Evolutionary conservation across 129 eudicot species (phyloP).

Genomic region (Flaveria linearis): DNA sequence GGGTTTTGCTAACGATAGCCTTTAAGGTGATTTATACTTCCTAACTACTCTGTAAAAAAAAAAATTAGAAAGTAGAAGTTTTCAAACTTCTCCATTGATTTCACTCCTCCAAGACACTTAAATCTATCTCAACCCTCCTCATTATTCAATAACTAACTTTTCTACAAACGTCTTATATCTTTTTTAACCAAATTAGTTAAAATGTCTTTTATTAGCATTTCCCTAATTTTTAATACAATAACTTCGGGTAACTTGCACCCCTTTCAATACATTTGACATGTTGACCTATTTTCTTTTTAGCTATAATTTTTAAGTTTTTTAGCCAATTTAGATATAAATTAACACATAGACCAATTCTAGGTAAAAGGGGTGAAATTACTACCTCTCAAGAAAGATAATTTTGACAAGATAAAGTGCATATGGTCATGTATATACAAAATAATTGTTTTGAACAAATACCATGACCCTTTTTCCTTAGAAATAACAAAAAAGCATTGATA

Average conservation of each 20-base stretch:
- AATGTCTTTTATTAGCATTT: not conserved
- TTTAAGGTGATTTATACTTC: not conserved
- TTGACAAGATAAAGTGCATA: not conserved
- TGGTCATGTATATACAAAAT: not conserved
- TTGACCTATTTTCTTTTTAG: not conserved
- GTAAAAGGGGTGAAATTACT: not conserved
- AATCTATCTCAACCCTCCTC: not conserved
- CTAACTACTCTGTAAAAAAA: not conserved
- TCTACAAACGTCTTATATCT: not conserved
- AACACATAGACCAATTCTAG: not conserved
- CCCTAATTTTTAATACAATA: not conserved
- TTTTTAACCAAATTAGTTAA: not conserved
- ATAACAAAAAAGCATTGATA: constrained; percentile 13
- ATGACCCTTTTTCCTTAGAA: constrained; percentile 41
- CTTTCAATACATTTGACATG: not conserved
- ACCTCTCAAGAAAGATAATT: not conserved
- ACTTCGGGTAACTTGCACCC: not conserved
- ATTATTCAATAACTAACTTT: too few relatives aligned
- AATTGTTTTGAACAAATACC: not conserved
- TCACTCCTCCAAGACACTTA: not conserved
- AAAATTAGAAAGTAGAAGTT: too few relatives aligned
- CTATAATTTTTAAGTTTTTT: not conserved
- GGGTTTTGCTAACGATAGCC: not conserved
- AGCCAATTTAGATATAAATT: not conserved
- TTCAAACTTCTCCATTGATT: not conserved